Evolutionary conservation across 116 monocot species (phyloP).

Genomic region (Papilionanthe hybrid): DNA sequence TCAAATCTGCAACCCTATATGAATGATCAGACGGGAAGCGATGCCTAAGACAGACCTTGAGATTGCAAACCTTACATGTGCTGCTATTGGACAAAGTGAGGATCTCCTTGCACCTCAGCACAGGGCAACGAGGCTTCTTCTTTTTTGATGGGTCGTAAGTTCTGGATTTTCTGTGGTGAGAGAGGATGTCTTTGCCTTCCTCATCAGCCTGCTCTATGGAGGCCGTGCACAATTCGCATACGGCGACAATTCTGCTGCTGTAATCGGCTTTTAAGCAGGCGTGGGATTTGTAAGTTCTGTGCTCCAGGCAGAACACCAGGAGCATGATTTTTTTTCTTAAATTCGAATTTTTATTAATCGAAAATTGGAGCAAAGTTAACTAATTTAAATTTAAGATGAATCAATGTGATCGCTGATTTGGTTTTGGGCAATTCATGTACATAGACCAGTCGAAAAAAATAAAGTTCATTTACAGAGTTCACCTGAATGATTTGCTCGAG

Average conservation of each 20-base stretch:
- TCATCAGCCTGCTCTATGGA: conserved; percentile 37
- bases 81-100: conserved; percentile 73
- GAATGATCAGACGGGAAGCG: conserved; percentile 60
- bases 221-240: conserved; percentile 54
- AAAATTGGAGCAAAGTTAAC: too few species aligned
- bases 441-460: too few species aligned
- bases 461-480: too few species aligned
- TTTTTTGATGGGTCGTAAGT: conserved; percentile 58
- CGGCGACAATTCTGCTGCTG: conserved; percentile 51
- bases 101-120: conserved; percentile 56
- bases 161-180: conserved; percentile 39
- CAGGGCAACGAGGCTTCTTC: conserved; percentile 56
- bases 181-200: conserved; percentile 20
- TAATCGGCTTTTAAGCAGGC: conserved; percentile 54
- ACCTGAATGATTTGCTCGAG: too few species aligned
- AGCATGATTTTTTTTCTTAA: not conserved
- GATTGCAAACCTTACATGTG: too few species aligned
- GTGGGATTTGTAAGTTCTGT: conserved; percentile 54
- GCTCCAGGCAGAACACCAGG: too few species aligned
- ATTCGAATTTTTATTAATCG: too few species aligned
- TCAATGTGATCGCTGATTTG: too few species aligned
- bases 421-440: too few species aligned
- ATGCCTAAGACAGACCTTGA: conserved; percentile 75
- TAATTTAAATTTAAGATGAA: too few species aligned
- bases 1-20: conserved; percentile 21